phyloP scores from a whole-genome alignment of 371 early-diverging fungal species.

The Rhizomucor pusillus region DNA sequence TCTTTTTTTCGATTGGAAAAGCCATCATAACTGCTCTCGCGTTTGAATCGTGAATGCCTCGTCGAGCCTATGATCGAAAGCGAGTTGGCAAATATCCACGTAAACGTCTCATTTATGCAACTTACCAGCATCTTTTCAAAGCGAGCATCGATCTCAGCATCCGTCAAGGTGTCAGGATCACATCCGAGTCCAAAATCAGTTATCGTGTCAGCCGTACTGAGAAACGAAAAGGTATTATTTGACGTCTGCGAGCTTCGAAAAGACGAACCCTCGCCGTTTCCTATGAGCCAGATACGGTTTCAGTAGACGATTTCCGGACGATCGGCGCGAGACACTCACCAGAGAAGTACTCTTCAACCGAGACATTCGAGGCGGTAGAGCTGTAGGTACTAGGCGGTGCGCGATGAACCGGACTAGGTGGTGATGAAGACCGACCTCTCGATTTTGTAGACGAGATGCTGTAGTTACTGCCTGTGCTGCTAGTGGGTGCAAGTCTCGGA shows the following conservation, averaged over 20 bases:
- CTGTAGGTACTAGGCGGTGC: constrained; percentile 8
- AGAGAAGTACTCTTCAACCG: constrained; percentile 16
- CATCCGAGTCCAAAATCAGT: constrained; percentile 5
- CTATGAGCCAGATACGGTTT: constrained; percentile 1
- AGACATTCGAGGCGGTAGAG: constrained; percentile 11
- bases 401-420: constrained; percentile 10
- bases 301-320: neutral
- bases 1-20: constrained; percentile 46
- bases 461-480: constrained; percentile 5
- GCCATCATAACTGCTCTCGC: constrained; percentile 36
- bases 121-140: constrained; percentile 51
- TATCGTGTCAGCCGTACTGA: constrained; percentile 12
- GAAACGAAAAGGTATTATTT: constrained; percentile 7
- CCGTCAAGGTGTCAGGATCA: constrained; percentile 10
- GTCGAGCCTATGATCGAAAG: constrained; percentile 24
- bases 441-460: constrained; percentile 2
- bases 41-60: constrained; percentile 43
- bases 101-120: neutral
- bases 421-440: constrained; percentile 12
- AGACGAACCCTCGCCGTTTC: constrained; percentile 13
- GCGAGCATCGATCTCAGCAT: constrained; percentile 35
- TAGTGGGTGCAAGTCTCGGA: constrained; percentile 6
- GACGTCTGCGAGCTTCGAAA: constrained; percentile 21
- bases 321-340: too few species aligned
- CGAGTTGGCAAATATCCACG: neutral